Evolutionary conservation across 2,329 filamentous ascomycete genomes (phyloP).

Genomic region (Orbilia oligospora): DNA sequence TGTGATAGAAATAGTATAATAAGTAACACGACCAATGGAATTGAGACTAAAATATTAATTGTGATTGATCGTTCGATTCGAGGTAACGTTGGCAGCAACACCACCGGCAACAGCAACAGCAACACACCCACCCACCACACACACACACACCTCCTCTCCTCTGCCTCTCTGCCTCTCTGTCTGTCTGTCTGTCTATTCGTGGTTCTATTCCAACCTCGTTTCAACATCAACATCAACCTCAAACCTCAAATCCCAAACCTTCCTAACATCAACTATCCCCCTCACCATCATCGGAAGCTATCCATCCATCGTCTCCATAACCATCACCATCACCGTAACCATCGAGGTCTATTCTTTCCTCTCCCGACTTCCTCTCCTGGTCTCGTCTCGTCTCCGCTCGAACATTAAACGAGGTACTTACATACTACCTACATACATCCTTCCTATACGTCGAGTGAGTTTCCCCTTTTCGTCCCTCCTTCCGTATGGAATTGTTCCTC

Average conservation of each 20-base stretch:
- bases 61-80: background rate
- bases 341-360: background rate
- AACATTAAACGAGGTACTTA: background rate
- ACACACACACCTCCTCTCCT: background rate
- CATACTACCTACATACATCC: too few relatives aligned
- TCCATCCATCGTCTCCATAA: background rate
- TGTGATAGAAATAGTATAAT: too few relatives aligned
- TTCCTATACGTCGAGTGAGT: slow-evolving; percentile 5
- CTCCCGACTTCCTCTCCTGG: background rate
- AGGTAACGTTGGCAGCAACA: too few relatives aligned
- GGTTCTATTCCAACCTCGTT: background rate
- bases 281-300: background rate
- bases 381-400: background rate
- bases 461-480: background rate
- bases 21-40: background rate
- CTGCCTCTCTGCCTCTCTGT: background rate
- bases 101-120: too few relatives aligned
- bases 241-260: background rate
- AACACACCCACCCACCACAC: background rate
- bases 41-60: too few relatives aligned
- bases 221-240: slow-evolving; percentile 2
- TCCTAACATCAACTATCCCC: background rate
- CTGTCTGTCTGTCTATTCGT: too few relatives aligned
- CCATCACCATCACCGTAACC: background rate
- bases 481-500: too few relatives aligned